Evolutionary conservation across 805 yeast genomes (phyloP), one percentile per base, ranked within the genome.

Genomic region (Saccharomycopsis sp.): DNA sequence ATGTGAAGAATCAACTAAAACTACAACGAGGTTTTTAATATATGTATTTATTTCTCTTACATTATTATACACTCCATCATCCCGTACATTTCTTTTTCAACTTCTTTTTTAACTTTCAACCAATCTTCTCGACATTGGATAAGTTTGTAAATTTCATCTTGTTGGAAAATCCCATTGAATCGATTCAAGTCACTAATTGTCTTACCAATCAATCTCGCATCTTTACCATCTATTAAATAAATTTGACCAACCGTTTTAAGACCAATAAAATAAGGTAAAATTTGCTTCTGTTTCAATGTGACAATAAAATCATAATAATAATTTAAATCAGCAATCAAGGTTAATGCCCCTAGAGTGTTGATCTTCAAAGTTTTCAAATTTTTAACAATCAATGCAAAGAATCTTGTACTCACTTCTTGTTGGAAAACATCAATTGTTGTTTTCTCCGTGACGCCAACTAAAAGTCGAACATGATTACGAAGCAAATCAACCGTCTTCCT

Each of bases 61-160:
- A 72, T 65, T 34, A 86, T 66, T 0, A 60, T 53, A 66, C 96
- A 89, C 56, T 88, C 96, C 22, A 78, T 83, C 23, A 81, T 63
- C 0, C 98, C 97, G 57, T 88, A 93, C 80, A 93, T 85, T n/a
- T 86, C 89, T 59, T 82, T 86, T 61, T 90, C 97, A 7, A 90
- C 97, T 48, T 83, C 84, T 50, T 72, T 69, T 53, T 78, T 81
- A 22, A 90, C 83, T 29, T 65, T 57, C 0, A 74, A 64, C 98
- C 98, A 90, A 60, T 90, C 98, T 29, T 79, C 73, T 45, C 98
- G 69, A 50, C 95, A 67, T 53, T 85, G 88, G 4, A 88, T 93
- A 63, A 89, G 84, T 58, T 86, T 95, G 56, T 86, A 85, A n/a
- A 90, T 81, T 54, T 90, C 98, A 54, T 93, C 97, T 38, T 94